Conservation (phyloP, 352 stramenopile genomes). For the Globisporangium cylindrosporum region DNA sequence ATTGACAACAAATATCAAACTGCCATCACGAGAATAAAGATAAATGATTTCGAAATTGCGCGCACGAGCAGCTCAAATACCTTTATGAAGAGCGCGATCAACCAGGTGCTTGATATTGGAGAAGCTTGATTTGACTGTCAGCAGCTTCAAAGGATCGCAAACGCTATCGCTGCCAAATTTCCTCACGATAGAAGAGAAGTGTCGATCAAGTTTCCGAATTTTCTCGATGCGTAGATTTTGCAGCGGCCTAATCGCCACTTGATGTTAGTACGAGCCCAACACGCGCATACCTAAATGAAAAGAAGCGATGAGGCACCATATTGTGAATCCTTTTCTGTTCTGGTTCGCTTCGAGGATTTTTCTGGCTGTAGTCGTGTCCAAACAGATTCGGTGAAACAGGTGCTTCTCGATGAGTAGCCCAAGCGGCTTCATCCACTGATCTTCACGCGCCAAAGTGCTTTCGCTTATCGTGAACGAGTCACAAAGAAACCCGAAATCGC, state of each 20-base stretch:
- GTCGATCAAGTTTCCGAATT: neutral
- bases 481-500: neutral
- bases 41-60: neutral
- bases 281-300: neutral
- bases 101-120: neutral
- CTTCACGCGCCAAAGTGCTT: neutral
- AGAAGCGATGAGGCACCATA: neutral
- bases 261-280: neutral
- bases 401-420: neutral
- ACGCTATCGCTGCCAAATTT: neutral
- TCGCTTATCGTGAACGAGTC: neutral
- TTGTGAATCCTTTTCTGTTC: neutral
- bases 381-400: neutral
- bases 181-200: neutral
- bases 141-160: neutral
- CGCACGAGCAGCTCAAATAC: neutral
- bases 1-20: neutral
- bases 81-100: neutral
- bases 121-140: neutral
- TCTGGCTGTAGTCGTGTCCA: neutral
- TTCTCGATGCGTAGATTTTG: neutral
- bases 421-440: neutral
- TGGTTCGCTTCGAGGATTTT: neutral
- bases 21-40: neutral
- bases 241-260: neutral